Base-by-base conservation (phyloP, 2,329 filamentous ascomycete species). In the Fusarium burgessii region DNA sequence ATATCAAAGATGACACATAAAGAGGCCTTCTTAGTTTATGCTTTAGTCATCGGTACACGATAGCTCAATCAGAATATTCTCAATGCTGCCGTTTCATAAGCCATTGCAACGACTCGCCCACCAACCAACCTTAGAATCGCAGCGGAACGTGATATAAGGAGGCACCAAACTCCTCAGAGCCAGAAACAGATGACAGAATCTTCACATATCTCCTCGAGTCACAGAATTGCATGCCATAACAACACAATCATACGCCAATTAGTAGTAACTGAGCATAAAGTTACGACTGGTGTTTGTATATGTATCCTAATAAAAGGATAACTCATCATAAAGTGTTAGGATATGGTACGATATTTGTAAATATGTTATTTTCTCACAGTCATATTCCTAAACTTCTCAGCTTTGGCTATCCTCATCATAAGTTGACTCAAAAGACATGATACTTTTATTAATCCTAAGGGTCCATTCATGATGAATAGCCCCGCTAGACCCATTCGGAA, bases 401-500 rank as follows among this genome's bases (percentile, higher is more conserved):
- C 14, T 43, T 17, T 18, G 25, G 25, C 38, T 40, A 8, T 25
- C 18, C 27, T 29, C 49, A 64, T 64, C 43, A 65, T 64, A 25
- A 64, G 50, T 27, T 46, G 27, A 23, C 51, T 32, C 10, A 20
- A 23, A 15, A 36, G 46, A 23, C 49, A 62, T 62, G 61, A 51
- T n/a, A 23, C 35, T 54, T 46, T 59, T 25, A 15, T 25, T 23
- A 23, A 23, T 23, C 23, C 27, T 7, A 29, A 63, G 40, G 41
- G 20, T 46, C 56, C 32, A 12, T 33, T n/a, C 42, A 58, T 55
- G 23, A 29, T 17, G 18, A 18, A 5, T 23, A 43, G n/a, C 61
- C 52, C 70, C 71, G 35, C 72, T 74, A 73, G 62, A 45, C 72
- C 63, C 50, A 18, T 58, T 74, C 49, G n/a, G 50, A 64, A 45